Evolutionary conservation across 2,329 filamentous ascomycete genomes (phyloP), one percentile per base, ranked within the genome.

Genomic region (Truncatella angustata): DNA sequence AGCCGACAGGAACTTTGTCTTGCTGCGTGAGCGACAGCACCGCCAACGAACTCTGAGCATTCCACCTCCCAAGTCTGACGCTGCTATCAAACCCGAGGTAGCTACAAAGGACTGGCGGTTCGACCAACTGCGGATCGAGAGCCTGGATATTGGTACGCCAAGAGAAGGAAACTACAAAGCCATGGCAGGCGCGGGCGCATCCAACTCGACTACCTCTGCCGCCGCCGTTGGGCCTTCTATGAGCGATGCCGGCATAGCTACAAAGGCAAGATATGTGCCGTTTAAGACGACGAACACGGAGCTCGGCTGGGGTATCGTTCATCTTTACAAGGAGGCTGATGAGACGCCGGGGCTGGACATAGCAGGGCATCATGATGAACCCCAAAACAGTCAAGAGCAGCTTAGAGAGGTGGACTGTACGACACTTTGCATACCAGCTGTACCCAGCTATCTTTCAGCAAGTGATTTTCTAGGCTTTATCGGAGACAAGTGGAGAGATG

Each of bases 401-500:
- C 51, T 52, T 16, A 57, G 62, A 26, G 61, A 66, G 49, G 67
- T 77, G n/a, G 80, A 90, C 53, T 95, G 89, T 67, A 94, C 89
- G 3, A 96, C 90, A 0, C 72, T 99, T 14, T 97, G 94, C 68
- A 93, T 99, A 57, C 85, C 96, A 24, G 92, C 93, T 4, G 93
- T 99, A 12, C 94, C 94, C 5, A 94, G 89, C 26, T 97, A 97
- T 69, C 87, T 97, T 74, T 90, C 90, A 6, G 89, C 92, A 0
- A 88, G 88, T 5, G 93, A 97, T 64, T 90, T 99, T 54, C 73
- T 97, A 57, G 92, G 91, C 0, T 97, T 95, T 62, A 83, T 97
- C 5, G 94, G 94, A 3, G 90, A 96, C 66, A 85, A 85, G 65
- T 96, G 93, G 68, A 83, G 89, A 66, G 84, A 88, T 53, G 82